Conservation (phyloP, 768 basidiomycete genomes). For the Neoboletus magnificus region DNA sequence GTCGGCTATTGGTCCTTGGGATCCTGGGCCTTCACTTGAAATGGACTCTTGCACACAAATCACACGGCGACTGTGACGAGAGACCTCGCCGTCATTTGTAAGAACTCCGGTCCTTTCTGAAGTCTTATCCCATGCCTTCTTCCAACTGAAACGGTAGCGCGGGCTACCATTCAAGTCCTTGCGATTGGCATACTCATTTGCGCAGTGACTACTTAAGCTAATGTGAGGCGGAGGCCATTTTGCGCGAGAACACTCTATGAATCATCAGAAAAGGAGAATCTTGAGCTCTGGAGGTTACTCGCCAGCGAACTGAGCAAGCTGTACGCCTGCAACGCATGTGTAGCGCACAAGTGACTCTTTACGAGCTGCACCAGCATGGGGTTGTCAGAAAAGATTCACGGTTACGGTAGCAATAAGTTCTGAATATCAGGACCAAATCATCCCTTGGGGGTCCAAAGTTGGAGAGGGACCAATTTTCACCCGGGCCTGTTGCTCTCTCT, state of each 20-base stretch:
- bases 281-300: not conserved
- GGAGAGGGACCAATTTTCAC: no score
- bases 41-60: not conserved
- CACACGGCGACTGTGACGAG: not conserved
- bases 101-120: no score
- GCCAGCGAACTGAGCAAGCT: not conserved
- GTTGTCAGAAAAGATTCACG: no score
- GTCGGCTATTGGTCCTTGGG: not conserved
- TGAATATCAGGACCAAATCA: no score
- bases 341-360: no score
- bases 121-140: no score
- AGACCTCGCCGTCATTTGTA: not conserved
- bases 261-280: not conserved
- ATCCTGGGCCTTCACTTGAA: no score
- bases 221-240: not conserved
- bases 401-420: no score
- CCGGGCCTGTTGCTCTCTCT: no score
- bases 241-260: slow-evolving; percentile 4
- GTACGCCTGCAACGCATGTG: no score
- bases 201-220: not conserved
- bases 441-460: no score
- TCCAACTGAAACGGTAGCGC: slow-evolving; percentile 3
- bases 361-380: no score
- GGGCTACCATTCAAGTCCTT: not conserved
- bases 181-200: not conserved